A percentile compares a stretch with the other conserved stretches of the same genome.
These are phyloP conservation scores for Aurifilum marmelostoma DNA, from an alignment of 2,329 filamentous ascomycete species.

Conservation along the genomic window DNA sequence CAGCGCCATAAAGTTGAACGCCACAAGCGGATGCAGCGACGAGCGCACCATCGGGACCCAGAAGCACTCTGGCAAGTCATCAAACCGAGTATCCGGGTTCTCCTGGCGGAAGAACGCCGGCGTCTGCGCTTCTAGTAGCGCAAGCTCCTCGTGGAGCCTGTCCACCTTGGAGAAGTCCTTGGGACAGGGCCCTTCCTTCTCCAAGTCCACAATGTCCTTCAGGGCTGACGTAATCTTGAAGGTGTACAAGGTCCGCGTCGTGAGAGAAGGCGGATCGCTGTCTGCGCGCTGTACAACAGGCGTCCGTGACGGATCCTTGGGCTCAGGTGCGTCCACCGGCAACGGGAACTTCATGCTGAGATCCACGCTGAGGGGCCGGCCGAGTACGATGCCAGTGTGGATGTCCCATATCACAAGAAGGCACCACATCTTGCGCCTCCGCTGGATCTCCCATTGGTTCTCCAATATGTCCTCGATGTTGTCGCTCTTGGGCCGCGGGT, in stretches of 20 bases:
- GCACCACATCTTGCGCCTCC: constrained; percentile 59
- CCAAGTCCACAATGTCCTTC: constrained; percentile 57
- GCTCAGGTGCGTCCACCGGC: constrained; percentile 57
- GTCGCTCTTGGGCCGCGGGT: constrained; percentile 52
- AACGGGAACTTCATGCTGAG: constrained; percentile 50
- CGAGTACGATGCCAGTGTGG: constrained; percentile 56
- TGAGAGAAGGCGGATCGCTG: constrained; percentile 58
- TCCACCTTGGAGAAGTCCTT: constrained; percentile 59
- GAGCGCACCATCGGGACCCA: constrained; percentile 56
- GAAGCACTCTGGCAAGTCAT: constrained; percentile 53
- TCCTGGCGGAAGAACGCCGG: constrained; percentile 58
- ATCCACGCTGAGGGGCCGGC: constrained; percentile 60
- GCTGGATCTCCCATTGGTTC: constrained; percentile 62
- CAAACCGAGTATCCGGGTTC: constrained; percentile 61
- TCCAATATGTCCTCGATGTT: constrained; percentile 54
- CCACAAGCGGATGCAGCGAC: constrained; percentile 51
- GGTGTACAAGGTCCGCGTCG: constrained; percentile 57
- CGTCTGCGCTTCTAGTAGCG: constrained; percentile 50
- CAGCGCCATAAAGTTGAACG: constrained; percentile 61
- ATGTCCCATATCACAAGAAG: constrained; percentile 58
- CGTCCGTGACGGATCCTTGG: constrained; percentile 50
- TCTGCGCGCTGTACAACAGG: constrained; percentile 52
- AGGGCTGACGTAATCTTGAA: constrained; percentile 53
- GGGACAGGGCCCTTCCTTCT: constrained; percentile 58
- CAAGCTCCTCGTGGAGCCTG: constrained; percentile 54